Percentiles rank a stretch among this genome's conserved stretches.
phyloP scores from a whole-genome alignment of 2,329 filamentous ascomycete species.

The Fusarium piperis region DNA sequence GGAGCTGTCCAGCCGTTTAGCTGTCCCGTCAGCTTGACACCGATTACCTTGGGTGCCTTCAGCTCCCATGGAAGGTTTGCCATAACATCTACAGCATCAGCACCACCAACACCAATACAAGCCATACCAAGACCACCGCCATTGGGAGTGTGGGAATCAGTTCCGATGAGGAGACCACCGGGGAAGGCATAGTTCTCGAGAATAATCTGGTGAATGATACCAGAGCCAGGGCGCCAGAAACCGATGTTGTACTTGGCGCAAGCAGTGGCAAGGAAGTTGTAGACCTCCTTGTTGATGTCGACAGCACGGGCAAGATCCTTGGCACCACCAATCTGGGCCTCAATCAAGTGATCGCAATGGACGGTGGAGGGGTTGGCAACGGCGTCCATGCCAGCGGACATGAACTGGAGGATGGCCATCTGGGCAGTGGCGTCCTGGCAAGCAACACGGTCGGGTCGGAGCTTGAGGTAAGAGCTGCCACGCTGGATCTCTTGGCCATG shows the following conservation, averaged over 20 bases:
- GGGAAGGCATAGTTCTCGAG: constrained; percentile 99
- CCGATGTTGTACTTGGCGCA: constrained; percentile 99
- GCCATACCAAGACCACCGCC: constrained; percentile 95
- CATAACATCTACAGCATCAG: constrained; percentile 99
- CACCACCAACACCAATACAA: constrained; percentile 96
- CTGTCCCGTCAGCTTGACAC: constrained; percentile 91
- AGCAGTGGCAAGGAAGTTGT: constrained; percentile 92
- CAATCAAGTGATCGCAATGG: constrained; percentile 99
- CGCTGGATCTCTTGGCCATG: constrained; percentile 96
- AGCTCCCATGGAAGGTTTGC: constrained; percentile 96
- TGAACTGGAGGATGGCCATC: constrained; percentile 99
- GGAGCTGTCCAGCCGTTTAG: constrained; percentile 91
- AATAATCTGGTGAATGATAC: constrained; percentile 99
- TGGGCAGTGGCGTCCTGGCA: constrained; percentile 99
- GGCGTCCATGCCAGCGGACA: constrained; percentile 96
- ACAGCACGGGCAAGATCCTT: constrained; percentile 94
- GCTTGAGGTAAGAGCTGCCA: constrained; percentile 93
- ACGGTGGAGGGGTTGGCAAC: constrained; percentile 96
- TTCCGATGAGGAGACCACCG: constrained; percentile 96
- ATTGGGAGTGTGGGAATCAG: constrained; percentile 97
- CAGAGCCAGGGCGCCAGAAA: constrained; percentile 98
- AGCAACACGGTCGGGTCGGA: constrained; percentile 96
- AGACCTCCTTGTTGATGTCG: constrained; percentile 98
- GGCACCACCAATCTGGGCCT: constrained; percentile 90
- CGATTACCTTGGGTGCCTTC: constrained; percentile 97